Evolutionary conservation across 1,139 yeast genomes (phyloP).

Genomic region (Scheffersomyces illinoinensis): DNA sequence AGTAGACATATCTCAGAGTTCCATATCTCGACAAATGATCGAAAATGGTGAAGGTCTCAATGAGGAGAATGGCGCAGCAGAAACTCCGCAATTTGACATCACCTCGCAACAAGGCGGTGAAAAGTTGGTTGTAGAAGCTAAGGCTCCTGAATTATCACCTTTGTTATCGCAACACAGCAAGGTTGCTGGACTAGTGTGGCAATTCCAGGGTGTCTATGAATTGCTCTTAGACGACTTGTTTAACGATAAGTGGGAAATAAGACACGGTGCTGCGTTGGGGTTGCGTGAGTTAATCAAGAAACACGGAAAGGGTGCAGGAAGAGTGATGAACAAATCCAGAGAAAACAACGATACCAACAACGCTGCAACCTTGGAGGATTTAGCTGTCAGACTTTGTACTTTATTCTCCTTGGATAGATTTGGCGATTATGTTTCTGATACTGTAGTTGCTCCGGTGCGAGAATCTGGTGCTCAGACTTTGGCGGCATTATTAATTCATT

Average conservation of each 20-base stretch:
- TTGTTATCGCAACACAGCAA: conserved; percentile 73
- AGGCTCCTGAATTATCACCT: conserved; percentile 67
- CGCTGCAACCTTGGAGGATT: conserved; percentile 75
- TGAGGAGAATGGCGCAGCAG: conserved; percentile 15
- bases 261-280: conserved; percentile 97
- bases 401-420: conserved; percentile 91
- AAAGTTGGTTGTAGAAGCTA: conserved; percentile 81
- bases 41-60: conserved; percentile 30
- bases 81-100: conserved; percentile 47
- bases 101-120: conserved; percentile 82
- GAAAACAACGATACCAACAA: conserved; percentile 69
- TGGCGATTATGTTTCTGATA: conserved; percentile 96
- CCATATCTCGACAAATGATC: conserved; percentile 63
- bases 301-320: conserved; percentile 87
- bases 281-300: conserved; percentile 80
- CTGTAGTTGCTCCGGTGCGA: conserved; percentile 97
- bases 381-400: conserved; percentile 82
- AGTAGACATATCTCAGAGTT: conserved; percentile 77
- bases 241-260: conserved; percentile 87
- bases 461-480: conserved; percentile 95
- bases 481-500: conserved; percentile 81
- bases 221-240: conserved; percentile 76
- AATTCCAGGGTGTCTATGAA: conserved; percentile 95
- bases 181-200: conserved; percentile 85
- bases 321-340: conserved; percentile 62